Evolutionary conservation across 129 eudicot species (phyloP).

Genomic region (Tanacetum coccineum): DNA sequence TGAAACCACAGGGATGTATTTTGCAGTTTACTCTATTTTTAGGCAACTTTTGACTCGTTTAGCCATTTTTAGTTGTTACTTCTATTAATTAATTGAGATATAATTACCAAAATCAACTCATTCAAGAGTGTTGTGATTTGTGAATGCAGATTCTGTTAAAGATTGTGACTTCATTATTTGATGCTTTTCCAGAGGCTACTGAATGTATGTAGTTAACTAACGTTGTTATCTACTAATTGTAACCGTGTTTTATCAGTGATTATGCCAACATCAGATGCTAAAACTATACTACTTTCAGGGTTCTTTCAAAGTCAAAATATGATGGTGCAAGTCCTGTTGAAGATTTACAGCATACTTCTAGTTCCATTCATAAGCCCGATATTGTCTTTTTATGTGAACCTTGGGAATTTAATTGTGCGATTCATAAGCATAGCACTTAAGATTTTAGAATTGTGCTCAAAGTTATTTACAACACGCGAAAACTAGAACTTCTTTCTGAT

Average conservation of each 20-base stretch:
- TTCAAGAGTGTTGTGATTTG: neutral
- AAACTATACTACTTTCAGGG: constrained; percentile 30
- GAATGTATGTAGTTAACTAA: constrained; percentile 47
- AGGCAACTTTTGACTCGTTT: too few relatives aligned
- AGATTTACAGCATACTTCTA: constrained; percentile 39
- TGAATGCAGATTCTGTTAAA: constrained; percentile 46
- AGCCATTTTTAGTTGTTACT: too few relatives aligned
- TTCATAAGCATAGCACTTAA: constrained; percentile 34
- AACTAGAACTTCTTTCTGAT: constrained; percentile 8
- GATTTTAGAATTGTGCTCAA: constrained; percentile 27
- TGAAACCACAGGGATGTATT: too few relatives aligned
- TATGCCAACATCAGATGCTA: neutral
- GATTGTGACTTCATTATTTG: constrained; percentile 65
- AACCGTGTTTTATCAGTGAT: neutral
- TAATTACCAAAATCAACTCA: too few relatives aligned
- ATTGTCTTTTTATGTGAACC: constrained; percentile 51
- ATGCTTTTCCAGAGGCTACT: constrained; percentile 76
- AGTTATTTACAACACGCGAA: constrained; percentile 20
- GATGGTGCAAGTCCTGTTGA: constrained; percentile 44
- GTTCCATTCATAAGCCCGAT: constrained; percentile 62
- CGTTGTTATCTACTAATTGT: neutral
- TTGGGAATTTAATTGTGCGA: constrained; percentile 39
- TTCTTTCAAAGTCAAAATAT: constrained; percentile 56
- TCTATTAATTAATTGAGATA: too few relatives aligned
- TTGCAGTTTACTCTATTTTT: too few relatives aligned